These are phyloP conservation scores for Amanita muscaria DNA, from an alignment of 768 basidiomycete genomes.

Conservation along the genomic window DNA sequence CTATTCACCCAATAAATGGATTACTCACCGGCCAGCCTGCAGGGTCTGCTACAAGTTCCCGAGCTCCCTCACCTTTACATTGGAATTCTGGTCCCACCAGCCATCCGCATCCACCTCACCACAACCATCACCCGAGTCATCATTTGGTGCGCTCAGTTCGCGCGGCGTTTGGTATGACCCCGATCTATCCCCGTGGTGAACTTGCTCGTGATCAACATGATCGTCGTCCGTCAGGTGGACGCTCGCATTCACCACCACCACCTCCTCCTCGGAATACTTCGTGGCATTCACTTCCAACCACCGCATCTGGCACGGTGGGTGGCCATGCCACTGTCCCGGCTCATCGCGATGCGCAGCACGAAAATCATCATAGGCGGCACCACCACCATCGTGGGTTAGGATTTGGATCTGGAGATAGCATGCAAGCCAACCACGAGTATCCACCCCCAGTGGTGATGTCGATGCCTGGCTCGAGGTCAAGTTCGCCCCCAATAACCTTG, in stretches of 20 bases:
- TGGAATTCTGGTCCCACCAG: constrained; percentile 16
- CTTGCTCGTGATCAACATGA: not conserved
- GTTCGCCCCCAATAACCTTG: constrained; percentile 62
- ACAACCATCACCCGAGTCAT: constrained; percentile 33
- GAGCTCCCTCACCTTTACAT: constrained; percentile 51
- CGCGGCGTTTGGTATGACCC: constrained; percentile 88
- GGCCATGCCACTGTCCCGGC: constrained; percentile 11
- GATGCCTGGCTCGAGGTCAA: constrained; percentile 53
- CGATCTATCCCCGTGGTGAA: constrained; percentile 40
- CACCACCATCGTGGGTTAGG: constrained; percentile 10
- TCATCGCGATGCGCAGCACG: too few relatives aligned
- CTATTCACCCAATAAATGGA: too few relatives aligned
- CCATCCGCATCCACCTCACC: constrained; percentile 12
- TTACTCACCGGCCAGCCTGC: constrained; percentile 14
- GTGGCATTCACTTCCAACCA: constrained; percentile 20
- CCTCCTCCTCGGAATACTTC: constrained; percentile 29
- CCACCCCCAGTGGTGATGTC: constrained; percentile 19
- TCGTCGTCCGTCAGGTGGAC: not conserved
- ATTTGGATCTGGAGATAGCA: constrained; percentile 9
- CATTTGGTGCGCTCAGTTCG: constrained; percentile 81
- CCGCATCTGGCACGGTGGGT: constrained; percentile 14
- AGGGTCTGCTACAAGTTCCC: constrained; percentile 43
- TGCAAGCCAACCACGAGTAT: constrained; percentile 2
- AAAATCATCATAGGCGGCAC: constrained; percentile 5
- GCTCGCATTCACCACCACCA: constrained; percentile 1